Conservation (phyloP, 352 stramenopile species). For the Aphanomyces astaci region DNA sequence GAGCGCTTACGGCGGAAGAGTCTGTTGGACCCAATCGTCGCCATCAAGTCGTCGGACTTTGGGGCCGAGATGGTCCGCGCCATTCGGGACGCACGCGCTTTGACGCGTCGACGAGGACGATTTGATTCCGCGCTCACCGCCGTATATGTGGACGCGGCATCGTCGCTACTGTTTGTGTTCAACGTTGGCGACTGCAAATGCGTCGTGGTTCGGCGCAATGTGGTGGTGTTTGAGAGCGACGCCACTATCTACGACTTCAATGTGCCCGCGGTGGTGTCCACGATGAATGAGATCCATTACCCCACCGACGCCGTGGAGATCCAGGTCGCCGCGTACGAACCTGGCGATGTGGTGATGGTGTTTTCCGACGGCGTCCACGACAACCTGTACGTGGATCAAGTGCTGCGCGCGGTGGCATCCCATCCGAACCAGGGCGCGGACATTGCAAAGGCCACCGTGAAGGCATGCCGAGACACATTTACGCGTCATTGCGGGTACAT, state of each 20-base stretch:
- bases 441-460: slow-evolving; percentile 65
- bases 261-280: slow-evolving; percentile 78
- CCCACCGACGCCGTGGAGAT: slow-evolving; percentile 48
- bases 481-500: slow-evolving; percentile 57
- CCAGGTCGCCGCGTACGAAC: slow-evolving; percentile 62
- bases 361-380: slow-evolving; percentile 86
- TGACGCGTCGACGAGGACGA: slow-evolving; percentile 65
- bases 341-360: slow-evolving; percentile 66
- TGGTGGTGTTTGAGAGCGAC: slow-evolving; percentile 79
- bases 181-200: slow-evolving; percentile 85
- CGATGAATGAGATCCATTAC: slow-evolving; percentile 81
- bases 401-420: slow-evolving; percentile 50
- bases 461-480: slow-evolving; percentile 64
- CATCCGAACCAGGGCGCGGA: slow-evolving; percentile 46
- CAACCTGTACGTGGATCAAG: slow-evolving; percentile 81
- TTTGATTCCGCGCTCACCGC: slow-evolving; percentile 78
- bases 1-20: slow-evolving; percentile 51
- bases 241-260: slow-evolving; percentile 89
- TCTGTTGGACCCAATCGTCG: slow-evolving; percentile 27
- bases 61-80: slow-evolving; percentile 53
- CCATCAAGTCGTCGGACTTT: slow-evolving; percentile 56
- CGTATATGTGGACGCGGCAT: slow-evolving; percentile 69
- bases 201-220: slow-evolving; percentile 53
- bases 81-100: slow-evolving; percentile 62
- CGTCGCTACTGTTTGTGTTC: slow-evolving; percentile 71